Base-by-base conservation (phyloP, 2,329 filamentous ascomycete species). In the Pseudogymnoascus sp. region DNA sequence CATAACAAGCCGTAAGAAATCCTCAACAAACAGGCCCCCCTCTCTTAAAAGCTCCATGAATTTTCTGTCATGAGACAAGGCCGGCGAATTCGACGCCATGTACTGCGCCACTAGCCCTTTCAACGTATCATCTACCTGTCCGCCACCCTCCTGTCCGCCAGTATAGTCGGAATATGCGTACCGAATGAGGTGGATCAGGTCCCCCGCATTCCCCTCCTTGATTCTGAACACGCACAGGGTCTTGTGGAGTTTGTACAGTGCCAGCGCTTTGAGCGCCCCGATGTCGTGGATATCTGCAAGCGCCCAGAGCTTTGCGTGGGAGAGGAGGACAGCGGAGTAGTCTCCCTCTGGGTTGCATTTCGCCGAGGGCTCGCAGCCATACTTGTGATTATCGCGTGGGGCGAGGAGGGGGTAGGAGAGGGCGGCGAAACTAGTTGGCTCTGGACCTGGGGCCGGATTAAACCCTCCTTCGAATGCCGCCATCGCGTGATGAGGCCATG, bases 1-100 rank as follows among this genome's bases (percentile, higher is more conserved):
- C 18, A 67, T 25, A 40, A 61, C 44, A 62, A 65, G 64, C 53
- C 40, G 66, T 16, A 69, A 62, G 35, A 68, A 67, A 56, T 68
- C 67, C 47, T 65, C 65, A 6, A 68, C 64, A 62, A 69, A 63
- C 16, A 65, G 61, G 1, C 67, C 66, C 31, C 66, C 67, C 12
- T 66, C 67, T 1, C 21, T 63, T n/a, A 69, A 59, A 10, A 69
- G 53, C 12, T 66, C 59, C 63, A 67, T 65, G 31, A 69, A 69
- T 11, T 23, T 31, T 6, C 61, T 50, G 62, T 67, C 38, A 18
- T 18, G 10, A 33, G 59, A 63, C 42, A 68, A 44, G 1, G 40
- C 35, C 33, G 37, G 8, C 37, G 66, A 61, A 61, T 69, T 59
- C 2, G 23, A 21, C 18, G 63, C 66, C 42, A 68, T 28, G n/a